phyloP scores from a whole-genome alignment of 306 rosid species.

The Ormosia emarginata region DNA sequence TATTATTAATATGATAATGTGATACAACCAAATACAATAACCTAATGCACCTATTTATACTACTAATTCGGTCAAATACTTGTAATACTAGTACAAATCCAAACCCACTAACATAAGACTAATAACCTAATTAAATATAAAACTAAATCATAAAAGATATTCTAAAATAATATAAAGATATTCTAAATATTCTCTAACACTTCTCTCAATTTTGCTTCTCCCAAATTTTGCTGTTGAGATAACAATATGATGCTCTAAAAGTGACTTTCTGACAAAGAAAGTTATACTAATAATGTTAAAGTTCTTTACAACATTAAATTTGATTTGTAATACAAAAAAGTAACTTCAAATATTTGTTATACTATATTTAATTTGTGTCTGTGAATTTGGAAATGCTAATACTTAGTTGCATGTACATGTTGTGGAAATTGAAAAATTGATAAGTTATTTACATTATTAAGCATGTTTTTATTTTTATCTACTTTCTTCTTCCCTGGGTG shows the following conservation, averaged over 20 bases:
- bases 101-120: too few species aligned
- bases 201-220: too few species aligned
- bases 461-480: neutral
- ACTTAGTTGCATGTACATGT: neutral
- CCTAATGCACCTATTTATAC: too few species aligned
- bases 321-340: neutral
- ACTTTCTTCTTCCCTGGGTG: slow-evolving; percentile 9
- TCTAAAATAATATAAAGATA: too few species aligned
- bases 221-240: too few species aligned
- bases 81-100: too few species aligned
- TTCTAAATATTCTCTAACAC: too few species aligned
- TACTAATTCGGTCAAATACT: too few species aligned
- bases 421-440: slow-evolving; percentile 17
- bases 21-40: too few species aligned
- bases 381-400: neutral
- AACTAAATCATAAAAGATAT: too few species aligned
- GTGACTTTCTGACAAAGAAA: neutral
- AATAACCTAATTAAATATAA: too few species aligned
- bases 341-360: neutral
- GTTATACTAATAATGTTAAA: neutral
- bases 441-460: neutral
- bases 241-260: neutral
- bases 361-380: neutral
- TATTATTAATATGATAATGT: too few species aligned
- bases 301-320: neutral